Evolutionary conservation across 257 asterid genomes (phyloP).

Genomic region (Mentha longifolia): DNA sequence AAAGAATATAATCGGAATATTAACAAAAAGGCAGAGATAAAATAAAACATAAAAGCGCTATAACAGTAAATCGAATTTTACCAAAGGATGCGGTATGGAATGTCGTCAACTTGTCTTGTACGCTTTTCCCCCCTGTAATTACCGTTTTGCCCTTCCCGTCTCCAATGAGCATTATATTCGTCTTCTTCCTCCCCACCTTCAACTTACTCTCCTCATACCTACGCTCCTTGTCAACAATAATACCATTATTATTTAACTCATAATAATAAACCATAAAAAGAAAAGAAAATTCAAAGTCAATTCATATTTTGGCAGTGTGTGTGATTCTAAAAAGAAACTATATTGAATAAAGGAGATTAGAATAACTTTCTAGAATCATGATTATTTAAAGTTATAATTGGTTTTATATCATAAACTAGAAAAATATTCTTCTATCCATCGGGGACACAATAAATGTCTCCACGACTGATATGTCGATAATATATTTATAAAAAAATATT

Average conservation of each 20-base stretch:
- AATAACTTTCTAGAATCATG: constrained; percentile 6
- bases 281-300: not conserved
- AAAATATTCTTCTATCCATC: too few species aligned
- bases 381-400: not conserved
- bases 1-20: constrained; percentile 7
- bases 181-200: constrained; percentile 84
- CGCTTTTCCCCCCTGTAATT: constrained; percentile 72
- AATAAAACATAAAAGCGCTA: not conserved
- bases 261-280: not conserved
- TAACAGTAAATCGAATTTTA: constrained; percentile 26
- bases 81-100: constrained; percentile 66
- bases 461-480: not conserved
- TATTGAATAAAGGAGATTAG: not conserved
- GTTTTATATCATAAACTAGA: too few species aligned
- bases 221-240: not conserved
- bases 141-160: constrained; percentile 89
- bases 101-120: constrained; percentile 64
- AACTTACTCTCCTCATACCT: constrained; percentile 77
- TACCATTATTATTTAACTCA: not conserved
- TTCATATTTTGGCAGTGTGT: not conserved
- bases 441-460: too few species aligned
- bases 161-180: constrained; percentile 80
- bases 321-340: not conserved
- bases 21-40: not conserved
- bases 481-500: too few species aligned